Conservation (phyloP, 345 rosid genomes). For the Physaria fendleri region DNA sequence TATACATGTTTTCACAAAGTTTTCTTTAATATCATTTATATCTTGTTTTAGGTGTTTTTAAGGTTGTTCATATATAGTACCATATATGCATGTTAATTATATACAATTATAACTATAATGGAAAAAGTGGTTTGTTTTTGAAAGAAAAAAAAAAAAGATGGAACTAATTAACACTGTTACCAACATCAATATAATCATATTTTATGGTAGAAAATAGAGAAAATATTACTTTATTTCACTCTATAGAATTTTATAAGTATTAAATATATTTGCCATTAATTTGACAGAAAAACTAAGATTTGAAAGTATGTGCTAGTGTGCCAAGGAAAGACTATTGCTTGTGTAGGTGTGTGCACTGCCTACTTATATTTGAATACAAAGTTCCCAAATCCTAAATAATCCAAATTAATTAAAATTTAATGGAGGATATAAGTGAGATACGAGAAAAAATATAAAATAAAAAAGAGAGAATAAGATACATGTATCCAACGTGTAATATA, state of each 20-base stretch:
- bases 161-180: neutral
- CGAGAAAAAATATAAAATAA: neutral
- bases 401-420: neutral
- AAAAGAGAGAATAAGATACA: neutral
- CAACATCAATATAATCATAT: neutral
- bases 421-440: slow-evolving; percentile 6
- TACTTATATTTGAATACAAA: neutral
- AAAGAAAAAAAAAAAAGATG: neutral
- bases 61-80: neutral
- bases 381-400: neutral
- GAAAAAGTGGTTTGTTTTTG: neutral
- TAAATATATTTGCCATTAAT: no score
- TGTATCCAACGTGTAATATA: neutral
- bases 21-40: neutral
- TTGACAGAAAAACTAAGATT: neutral
- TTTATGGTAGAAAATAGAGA: neutral
- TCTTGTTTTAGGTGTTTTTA: neutral
- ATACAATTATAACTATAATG: neutral
- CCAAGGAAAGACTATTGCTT: neutral
- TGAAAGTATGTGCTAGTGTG: neutral
- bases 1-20: neutral
- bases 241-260: neutral
- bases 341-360: slow-evolving; percentile 5
- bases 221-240: neutral
- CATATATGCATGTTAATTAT: neutral